A percentile compares a stretch with the other conserved stretches of the same genome.
phyloP scores from a whole-genome alignment of 2,329 filamentous ascomycete genomes.

The Colletotrichum sp. region DNA sequence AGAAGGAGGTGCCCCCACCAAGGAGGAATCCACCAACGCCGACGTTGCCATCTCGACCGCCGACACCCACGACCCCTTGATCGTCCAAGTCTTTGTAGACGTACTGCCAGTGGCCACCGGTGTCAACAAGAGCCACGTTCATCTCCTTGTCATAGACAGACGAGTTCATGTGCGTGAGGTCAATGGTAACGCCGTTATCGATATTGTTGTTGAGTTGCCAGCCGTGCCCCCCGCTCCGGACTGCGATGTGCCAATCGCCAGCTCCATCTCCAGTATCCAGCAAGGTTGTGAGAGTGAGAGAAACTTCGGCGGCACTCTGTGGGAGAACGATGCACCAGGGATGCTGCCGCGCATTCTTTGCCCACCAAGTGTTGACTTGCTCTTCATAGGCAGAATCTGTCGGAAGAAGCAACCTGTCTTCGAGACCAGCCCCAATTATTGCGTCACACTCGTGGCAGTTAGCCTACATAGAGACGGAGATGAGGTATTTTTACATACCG shows the following conservation, averaged over 20 bases:
- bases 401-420: background rate
- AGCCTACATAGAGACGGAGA: rapidly evolving
- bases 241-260: slow-evolving; percentile 43
- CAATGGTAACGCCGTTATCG: slow-evolving; percentile 31
- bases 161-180: slow-evolving; percentile 25
- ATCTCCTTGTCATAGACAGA: slow-evolving; percentile 17
- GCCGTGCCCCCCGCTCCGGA: slow-evolving; percentile 51
- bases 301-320: slow-evolving; percentile 24
- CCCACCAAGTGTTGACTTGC: slow-evolving; percentile 20
- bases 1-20: slow-evolving; percentile 28
- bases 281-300: slow-evolving; percentile 20
- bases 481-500: background rate
- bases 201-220: slow-evolving; percentile 35
- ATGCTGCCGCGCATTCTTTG: slow-evolving; percentile 15
- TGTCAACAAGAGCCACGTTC: slow-evolving; percentile 27
- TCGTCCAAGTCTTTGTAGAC: slow-evolving; percentile 8
- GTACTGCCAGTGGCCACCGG: slow-evolving; percentile 9
- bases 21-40: slow-evolving; percentile 33
- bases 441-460: slow-evolving; percentile 3
- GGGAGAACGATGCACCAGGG: slow-evolving; percentile 32
- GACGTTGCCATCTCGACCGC: slow-evolving; percentile 44
- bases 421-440: background rate
- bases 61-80: slow-evolving; percentile 39
- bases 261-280: slow-evolving; percentile 22
- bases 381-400: background rate